Evolutionary conservation across 1,139 yeast genomes (phyloP), one percentile per base, ranked within the genome.

Genomic region (Debaryomyces sp.): DNA sequence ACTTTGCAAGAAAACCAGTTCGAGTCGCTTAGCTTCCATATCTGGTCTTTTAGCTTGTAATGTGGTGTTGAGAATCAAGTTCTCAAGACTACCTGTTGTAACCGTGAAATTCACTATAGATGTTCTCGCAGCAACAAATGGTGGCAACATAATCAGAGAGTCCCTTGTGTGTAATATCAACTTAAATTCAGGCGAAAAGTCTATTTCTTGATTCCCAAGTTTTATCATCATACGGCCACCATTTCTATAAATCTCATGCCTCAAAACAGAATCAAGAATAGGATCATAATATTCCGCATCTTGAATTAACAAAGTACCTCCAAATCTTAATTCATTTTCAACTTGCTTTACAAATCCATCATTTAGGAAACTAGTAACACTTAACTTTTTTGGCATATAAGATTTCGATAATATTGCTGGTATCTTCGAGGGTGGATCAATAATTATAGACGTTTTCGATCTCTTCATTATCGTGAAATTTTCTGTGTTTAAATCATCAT

Each of bases 231-330:
- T 67, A 48, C 97, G 73, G 0, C 96, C 96, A 5, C 96, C 97
- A 38, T 85, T 76, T 30, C 77, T 72, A 39, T 76, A 78, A 35
- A 82, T 75, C 52, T 89, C 96, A 41, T 73, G 71, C 46, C 83
- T 75, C 41, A 94, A 67, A 1, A 92, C 65, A 0, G 86, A 75
- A 50, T 81, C 81, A 21, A 92, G 61, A 10, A 88, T 68, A 0
- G 97, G 96, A 62, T 92, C 94, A 60, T 81, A 83, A 56, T 78
- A 71, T 60, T 92, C 97, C 3, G 92, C 90, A 65, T 92, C 95
- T 56, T 82, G 83, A 27, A 92, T 77, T 10, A 92, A 62, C 8
- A 92, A 70, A 0, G 80, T 61, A 4, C 90, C 91, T 7, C 99
- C 98, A 72, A 92, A 92, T 52, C 95, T 73, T 24, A 92, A 64